Percentiles rank a stretch among this genome's conserved stretches.
phyloP scores from a whole-genome alignment of 1,284 basidiomycete genomes.

The Hymenochaete sp. region DNA sequence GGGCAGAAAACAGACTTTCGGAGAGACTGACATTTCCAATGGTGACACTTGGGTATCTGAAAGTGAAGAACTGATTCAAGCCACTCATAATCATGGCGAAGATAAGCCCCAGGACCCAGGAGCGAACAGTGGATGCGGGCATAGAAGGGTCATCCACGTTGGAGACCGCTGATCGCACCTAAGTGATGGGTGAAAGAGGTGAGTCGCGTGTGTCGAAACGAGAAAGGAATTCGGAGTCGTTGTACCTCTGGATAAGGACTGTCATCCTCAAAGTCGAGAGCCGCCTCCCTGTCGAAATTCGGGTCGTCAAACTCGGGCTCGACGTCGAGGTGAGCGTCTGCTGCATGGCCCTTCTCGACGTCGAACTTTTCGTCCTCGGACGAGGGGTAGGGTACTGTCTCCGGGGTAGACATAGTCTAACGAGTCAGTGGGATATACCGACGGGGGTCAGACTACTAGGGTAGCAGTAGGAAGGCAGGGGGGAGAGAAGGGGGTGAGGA shows the following conservation, averaged over 20 bases:
- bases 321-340: background rate
- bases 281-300: constrained; percentile 23
- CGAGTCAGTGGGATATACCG: background rate
- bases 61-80: constrained; percentile 50
- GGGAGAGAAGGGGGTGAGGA: background rate
- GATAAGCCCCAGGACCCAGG: constrained; percentile 36
- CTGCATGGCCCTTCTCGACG: constrained; percentile 8
- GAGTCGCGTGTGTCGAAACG: constrained; percentile 42
- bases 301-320: constrained; percentile 23
- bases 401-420: constrained; percentile 13
- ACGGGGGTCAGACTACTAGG: background rate
- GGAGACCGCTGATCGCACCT: constrained; percentile 31
- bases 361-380: constrained; percentile 13
- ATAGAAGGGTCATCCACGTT: constrained; percentile 28
- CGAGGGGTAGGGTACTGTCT: constrained; percentile 3
- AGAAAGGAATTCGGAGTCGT: constrained; percentile 59
- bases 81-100: constrained; percentile 44
- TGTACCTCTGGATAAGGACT: constrained; percentile 40
- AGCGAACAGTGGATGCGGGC: constrained; percentile 30
- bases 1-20: constrained; percentile 20
- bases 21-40: constrained; percentile 30
- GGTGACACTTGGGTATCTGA: constrained; percentile 42
- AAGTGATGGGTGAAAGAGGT: constrained; percentile 38
- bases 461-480: background rate
- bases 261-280: constrained; percentile 34